Evolutionary conservation across 371 early-diverging fungal species (phyloP), one percentile per base, ranked within the genome.

Genomic region (Apophysomyces sp.): DNA sequence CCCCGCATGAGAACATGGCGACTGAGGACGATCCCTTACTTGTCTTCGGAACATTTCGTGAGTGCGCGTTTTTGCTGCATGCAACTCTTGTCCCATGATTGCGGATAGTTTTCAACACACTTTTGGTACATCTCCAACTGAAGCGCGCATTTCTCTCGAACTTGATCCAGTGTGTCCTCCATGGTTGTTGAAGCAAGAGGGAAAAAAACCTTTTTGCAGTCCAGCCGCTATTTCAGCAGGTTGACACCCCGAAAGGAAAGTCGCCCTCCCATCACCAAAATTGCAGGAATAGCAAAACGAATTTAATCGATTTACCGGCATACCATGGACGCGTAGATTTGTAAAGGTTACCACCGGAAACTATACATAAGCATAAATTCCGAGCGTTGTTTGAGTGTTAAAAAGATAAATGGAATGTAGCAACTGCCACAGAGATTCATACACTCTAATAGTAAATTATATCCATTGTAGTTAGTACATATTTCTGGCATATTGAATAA

Each of bases 1-100:
- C 13, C 71, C 66, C 51, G 62, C 65, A 59, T 21, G 55, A 57
- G 34, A 15, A 53, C 16, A 26, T 24, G 29, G 30, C 39, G 12
- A 41, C 28, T 24, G 29, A 31, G 24, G 3, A 40, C 28, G 16
- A 31, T 70, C 31, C 16, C 41, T 66, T 82, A 89, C 91, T 89
- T 88, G 71, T 91, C 87, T 72, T 93, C 92, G 0, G 92, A 87
- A 63, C 94, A 93, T 65, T 85, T 86, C 28, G 90, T 91, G 28
- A 93, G 79, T 7, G 91, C 91, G 27, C 82, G 69, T 55, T 88
- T 89, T 66, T 91, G 86, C 52, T 85, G 83, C 21, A 81, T 69
- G 71, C 94, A 93, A 49, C 79, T 84, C 21, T 83, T 73, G 61
- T 87, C 85, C 94, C 94, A 92, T 52, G 83, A 78, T 9, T 86